A percentile compares a stretch with the other conserved stretches of the same genome.
Conservation (phyloP, 768 basidiomycete genomes). For the Lanmaoa pseudosensibilis region DNA sequence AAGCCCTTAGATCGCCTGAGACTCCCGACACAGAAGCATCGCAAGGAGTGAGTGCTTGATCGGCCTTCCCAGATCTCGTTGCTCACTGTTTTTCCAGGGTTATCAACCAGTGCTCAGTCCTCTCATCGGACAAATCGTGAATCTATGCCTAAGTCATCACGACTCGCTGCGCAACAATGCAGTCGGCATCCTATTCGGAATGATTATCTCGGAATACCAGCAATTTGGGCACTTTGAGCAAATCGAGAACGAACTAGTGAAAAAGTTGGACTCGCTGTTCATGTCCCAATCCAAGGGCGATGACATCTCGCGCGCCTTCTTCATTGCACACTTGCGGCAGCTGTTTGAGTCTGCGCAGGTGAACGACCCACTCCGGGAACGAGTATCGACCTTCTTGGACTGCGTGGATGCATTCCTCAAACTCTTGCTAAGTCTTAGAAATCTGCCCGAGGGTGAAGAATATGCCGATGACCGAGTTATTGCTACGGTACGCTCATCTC, state of each 20-base stretch:
- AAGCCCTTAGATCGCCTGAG: conserved; percentile 78
- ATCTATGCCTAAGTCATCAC: conserved; percentile 92
- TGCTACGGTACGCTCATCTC: conserved; percentile 60
- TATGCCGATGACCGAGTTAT: conserved; percentile 94
- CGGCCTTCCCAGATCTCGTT: background rate
- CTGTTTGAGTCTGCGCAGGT: conserved; percentile 86
- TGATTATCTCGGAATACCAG: conserved; percentile 92
- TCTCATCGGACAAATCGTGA: conserved; percentile 86
- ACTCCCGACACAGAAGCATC: conserved; percentile 47
- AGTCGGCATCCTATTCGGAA: conserved; percentile 89
- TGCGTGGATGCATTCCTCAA: conserved; percentile 93
- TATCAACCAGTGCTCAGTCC: conserved; percentile 83
- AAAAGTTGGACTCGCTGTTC: conserved; percentile 85
- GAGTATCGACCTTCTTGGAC: conserved; percentile 80
- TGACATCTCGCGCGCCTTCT: conserved; percentile 89
- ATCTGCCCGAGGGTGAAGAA: conserved; percentile 89
- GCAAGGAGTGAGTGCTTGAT: conserved; percentile 59
- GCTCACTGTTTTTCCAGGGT: conserved; percentile 45
- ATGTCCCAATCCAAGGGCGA: conserved; percentile 92
- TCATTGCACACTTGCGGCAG: conserved; percentile 84
- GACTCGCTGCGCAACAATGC: conserved; percentile 89
- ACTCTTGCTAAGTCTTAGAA: conserved; percentile 81
- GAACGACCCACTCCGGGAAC: conserved; percentile 73
- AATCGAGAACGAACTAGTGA: conserved; percentile 92
- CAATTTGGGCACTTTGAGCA: conserved; percentile 80